A percentile compares a stretch with the other conserved stretches of the same genome.
Evolutionary conservation across 2,329 filamentous ascomycete species (phyloP).

Genomic region (Cryphonectria naterciae): DNA sequence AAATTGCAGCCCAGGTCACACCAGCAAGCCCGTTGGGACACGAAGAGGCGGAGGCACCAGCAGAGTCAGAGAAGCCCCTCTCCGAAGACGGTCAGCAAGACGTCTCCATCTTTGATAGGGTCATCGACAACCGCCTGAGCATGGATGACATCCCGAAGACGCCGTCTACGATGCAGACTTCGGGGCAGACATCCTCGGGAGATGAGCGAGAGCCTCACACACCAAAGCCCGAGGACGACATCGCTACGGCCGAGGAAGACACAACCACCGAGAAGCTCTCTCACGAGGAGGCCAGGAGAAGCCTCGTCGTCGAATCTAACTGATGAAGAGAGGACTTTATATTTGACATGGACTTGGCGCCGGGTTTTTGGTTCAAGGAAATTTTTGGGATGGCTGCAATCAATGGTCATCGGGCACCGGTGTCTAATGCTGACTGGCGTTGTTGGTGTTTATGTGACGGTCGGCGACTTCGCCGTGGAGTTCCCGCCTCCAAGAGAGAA

Average conservation of each 20-base stretch:
- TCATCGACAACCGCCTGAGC: conserved; percentile 31
- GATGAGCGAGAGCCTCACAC: conserved; percentile 37
- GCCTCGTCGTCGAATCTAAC: conserved; percentile 21
- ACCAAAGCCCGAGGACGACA: conserved; percentile 32
- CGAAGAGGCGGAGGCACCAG: conserved; percentile 21
- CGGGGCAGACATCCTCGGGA: conserved; percentile 33
- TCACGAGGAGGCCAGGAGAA: conserved; percentile 18
- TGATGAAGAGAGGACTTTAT: conserved; percentile 4
- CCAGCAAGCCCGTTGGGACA: conserved; percentile 25
- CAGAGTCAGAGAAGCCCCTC: conserved; percentile 24
- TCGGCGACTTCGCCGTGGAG: conserved; percentile 15
- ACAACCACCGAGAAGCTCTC: conserved; percentile 15
- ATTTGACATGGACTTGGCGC: conserved; percentile 2
- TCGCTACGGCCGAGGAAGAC: conserved; percentile 19
- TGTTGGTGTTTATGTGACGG: conserved; percentile 25
- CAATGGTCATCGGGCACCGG: conserved; percentile 1
- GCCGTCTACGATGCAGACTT: conserved; percentile 30
- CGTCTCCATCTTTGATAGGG: conserved; percentile 35
- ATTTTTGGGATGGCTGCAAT: conserved; percentile 3
- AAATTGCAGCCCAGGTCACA: conserved; percentile 19
- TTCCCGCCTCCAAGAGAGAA: conserved; percentile 6
- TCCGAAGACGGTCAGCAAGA: conserved; percentile 33
- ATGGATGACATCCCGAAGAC: conserved; percentile 29
- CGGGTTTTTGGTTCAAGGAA: neutral
- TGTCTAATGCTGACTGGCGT: conserved; percentile 19